Evolutionary conservation across 1,284 basidiomycete genomes (phyloP).

Genomic region (Vanrija humicola): DNA sequence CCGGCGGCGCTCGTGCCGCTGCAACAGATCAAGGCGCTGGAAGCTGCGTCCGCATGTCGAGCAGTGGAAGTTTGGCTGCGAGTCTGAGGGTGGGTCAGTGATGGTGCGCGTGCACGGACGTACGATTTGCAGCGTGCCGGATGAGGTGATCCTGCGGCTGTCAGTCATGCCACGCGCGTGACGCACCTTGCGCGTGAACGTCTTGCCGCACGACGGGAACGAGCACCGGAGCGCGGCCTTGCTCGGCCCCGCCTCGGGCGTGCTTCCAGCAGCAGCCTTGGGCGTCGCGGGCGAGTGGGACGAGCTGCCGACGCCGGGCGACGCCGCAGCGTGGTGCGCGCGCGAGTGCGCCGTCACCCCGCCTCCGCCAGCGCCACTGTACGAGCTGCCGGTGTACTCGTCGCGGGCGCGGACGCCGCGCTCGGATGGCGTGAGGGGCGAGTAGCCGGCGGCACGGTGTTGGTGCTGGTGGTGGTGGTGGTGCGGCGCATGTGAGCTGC

Average conservation of each 20-base stretch:
- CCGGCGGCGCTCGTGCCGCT: conserved; percentile 37
- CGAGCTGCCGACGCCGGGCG: not conserved
- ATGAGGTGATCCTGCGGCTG: conserved; percentile 35
- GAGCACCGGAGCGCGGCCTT: conserved; percentile 16
- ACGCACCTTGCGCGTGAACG: conserved; percentile 41
- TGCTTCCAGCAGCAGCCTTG: not conserved
- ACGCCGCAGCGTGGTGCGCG: not conserved
- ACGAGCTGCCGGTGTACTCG: not conserved
- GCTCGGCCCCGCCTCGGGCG: not conserved
- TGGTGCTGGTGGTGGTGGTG: not conserved
- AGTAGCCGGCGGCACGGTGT: not conserved
- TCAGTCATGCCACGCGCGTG: not conserved
- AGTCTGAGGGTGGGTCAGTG: conserved; percentile 17
- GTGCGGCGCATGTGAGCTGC: not conserved
- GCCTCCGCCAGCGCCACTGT: not conserved
- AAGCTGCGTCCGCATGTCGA: conserved; percentile 29
- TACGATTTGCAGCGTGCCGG: conserved; percentile 42
- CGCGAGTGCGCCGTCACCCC: not conserved
- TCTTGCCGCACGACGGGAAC: conserved; percentile 30
- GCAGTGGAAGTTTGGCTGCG: conserved; percentile 28
- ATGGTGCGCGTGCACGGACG: not conserved
- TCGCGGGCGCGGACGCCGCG: not conserved
- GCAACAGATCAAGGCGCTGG: conserved; percentile 38
- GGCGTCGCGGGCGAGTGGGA: no score
- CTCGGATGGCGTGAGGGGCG: no score